Base-by-base conservation (phyloP, 768 basidiomycete species). In the Auricularia auricula-judae region DNA sequence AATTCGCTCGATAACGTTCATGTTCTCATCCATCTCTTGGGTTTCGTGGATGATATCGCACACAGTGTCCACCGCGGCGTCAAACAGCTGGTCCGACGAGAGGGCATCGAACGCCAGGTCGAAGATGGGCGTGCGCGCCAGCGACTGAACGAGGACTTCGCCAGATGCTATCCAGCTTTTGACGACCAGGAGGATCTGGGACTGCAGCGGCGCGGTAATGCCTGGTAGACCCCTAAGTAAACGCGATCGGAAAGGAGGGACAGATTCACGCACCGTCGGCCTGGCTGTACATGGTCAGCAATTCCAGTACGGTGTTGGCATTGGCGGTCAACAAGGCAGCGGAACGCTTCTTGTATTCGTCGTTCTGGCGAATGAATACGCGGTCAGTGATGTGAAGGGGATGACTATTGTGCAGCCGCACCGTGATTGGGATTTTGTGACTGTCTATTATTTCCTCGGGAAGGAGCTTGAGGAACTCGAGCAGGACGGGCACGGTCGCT, bases 21-120 rank as follows among this genome's bases (percentile, higher is more conserved):
- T 91, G 71, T 93, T 94, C 36, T 98, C 96, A 66, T 96, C 89
- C 36, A 97, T 82, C 75, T 99, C 97, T 75, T 98, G 95, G 0
- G 97, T 98, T 74, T 99, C 97, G 75, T 98, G 97, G 63, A 98
- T 93, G 70, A 98, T 77, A 72, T 97, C 93, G 74, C 92, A 95
- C 65, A 98, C 81, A 42, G 91, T 87, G 66, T 97, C 90, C 44
- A 95, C 92, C 1, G 93, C 95, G 5, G 87, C 74, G 70, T 99
- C 97, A 72, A 98, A 98, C n/a, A 98, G 81, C 54, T 86, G 83
- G 18, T 95, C 91, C 3, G 87, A 87, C 3, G 80, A 80, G 36
- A 98, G 81, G 3, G 95, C 92, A 62, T 89, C 85, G 72, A 98
- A 98, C 29, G 88, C 80, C 72, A 84, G 89, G 21, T 81, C 76